Percentiles rank a stretch among this genome's conserved stretches.
Evolutionary conservation across 257 asterid genomes (phyloP).

Genomic region (Nyctanthes arbortristis): DNA sequence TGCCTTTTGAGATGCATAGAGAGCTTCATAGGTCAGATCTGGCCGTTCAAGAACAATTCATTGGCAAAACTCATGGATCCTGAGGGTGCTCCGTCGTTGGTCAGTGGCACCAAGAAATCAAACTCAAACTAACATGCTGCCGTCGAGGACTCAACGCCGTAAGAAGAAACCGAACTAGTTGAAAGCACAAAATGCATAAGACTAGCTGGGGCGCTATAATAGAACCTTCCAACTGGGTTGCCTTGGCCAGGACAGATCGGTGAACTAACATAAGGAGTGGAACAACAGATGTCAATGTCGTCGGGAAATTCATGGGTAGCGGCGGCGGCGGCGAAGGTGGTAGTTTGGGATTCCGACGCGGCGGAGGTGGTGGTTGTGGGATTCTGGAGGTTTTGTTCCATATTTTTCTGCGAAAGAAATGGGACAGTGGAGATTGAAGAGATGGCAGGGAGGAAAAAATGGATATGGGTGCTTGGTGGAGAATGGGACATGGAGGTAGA

Average conservation of each 20-base stretch:
- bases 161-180: conserved; percentile 15
- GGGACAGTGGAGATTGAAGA: conserved; percentile 7
- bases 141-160: conserved; percentile 19
- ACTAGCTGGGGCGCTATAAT: conserved; percentile 87
- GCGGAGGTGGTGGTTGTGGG: conserved; percentile 34
- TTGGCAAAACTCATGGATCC: conserved; percentile 85
- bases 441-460: conserved; percentile 22
- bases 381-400: conserved; percentile 44
- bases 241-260: conserved; percentile 84
- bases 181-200: conserved; percentile 79
- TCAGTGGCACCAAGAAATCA: conserved; percentile 53
- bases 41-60: conserved; percentile 82
- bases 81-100: conserved; percentile 37
- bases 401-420: conserved; percentile 25
- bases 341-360: not conserved
- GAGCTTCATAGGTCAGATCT: conserved; percentile 93
- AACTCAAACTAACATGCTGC: conserved; percentile 49
- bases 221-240: conserved; percentile 50
- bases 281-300: conserved; percentile 70
- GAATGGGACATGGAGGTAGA: conserved; percentile 17
- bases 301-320: conserved; percentile 44
- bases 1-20: conserved; percentile 65
- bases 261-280: conserved; percentile 92
- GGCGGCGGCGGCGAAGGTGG: conserved; percentile 1
- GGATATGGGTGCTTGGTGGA: conserved; percentile 7